phyloP scores from a whole-genome alignment of 1,284 basidiomycete genomes.

The Cronartium ribicola region DNA sequence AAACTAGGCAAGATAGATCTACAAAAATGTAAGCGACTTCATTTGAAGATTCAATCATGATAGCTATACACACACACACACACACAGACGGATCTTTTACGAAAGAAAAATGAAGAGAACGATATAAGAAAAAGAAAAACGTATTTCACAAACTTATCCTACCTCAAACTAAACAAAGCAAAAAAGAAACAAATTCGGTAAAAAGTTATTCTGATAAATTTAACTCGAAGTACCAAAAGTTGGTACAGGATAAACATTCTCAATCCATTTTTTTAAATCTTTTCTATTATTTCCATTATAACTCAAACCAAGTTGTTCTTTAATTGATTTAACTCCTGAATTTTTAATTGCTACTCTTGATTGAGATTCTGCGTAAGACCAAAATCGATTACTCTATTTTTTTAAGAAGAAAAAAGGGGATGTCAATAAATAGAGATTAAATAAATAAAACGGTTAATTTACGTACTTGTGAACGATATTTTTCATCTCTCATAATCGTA shows the following conservation, averaged over 20 bases:
- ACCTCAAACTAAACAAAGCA: too few relatives aligned
- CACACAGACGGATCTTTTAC: too few relatives aligned
- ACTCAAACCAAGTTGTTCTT: conserved; percentile 3
- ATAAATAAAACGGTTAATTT: neutral
- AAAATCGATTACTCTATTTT: conserved; percentile 17
- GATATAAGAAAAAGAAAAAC: too few relatives aligned
- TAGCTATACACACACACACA: too few relatives aligned
- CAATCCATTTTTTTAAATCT: conserved; percentile 20
- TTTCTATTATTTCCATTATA: neutral
- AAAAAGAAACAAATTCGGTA: too few relatives aligned
- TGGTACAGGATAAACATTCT: conserved; percentile 11
- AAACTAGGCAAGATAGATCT: too few relatives aligned
- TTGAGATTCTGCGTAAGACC: conserved; percentile 19
- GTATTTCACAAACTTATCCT: too few relatives aligned
- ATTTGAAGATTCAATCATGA: too few relatives aligned
- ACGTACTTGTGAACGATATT: conserved; percentile 7
- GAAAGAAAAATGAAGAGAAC: too few relatives aligned
- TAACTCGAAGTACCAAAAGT: too few relatives aligned
- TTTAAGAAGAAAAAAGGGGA: neutral
- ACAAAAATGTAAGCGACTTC: too few relatives aligned
- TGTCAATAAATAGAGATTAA: neutral
- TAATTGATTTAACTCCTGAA: neutral
- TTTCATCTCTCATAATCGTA: conserved; percentile 19
- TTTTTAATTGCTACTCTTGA: neutral
- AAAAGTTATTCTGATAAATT: too few relatives aligned